These are phyloP conservation scores for Populus deltoides DNA, from an alignment of 345 rosid genomes.

Conservation along the genomic window DNA sequence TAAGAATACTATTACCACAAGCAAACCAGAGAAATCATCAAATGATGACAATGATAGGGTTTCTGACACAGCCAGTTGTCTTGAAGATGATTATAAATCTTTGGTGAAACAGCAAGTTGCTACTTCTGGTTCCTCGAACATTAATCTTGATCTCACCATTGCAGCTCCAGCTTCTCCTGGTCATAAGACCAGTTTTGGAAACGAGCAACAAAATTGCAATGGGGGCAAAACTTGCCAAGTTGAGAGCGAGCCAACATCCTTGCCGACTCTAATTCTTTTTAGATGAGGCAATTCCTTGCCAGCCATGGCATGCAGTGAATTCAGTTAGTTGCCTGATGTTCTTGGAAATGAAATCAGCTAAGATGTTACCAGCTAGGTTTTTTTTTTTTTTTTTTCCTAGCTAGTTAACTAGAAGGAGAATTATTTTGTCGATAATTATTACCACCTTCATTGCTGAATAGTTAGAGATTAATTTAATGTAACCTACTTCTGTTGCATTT, in stretches of 20 bases:
- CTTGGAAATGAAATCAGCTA: background rate
- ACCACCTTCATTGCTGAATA: background rate
- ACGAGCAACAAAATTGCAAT: background rate
- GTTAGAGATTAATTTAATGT: background rate
- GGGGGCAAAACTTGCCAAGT: background rate
- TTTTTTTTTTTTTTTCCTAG: too few species aligned
- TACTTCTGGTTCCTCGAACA: constrained; percentile 5
- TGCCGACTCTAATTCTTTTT: constrained; percentile 19
- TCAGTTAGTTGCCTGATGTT: background rate
- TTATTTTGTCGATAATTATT: background rate
- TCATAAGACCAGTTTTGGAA: background rate
- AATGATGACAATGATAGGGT: background rate
- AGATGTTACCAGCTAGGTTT: too few species aligned
- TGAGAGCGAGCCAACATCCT: background rate
- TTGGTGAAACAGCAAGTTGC: background rate
- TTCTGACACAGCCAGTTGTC: constrained; percentile 14
- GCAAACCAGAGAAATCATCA: background rate
- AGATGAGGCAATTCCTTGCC: background rate
- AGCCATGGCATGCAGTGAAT: background rate
- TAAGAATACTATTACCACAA: background rate
- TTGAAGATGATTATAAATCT: constrained; percentile 4
- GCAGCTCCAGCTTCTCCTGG: constrained; percentile 11
- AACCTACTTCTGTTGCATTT: background rate
- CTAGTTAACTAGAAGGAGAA: background rate
- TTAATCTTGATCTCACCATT: constrained; percentile 23